Conservation (phyloP, 305 asterid genomes). For the Euphrasia arctica region DNA sequence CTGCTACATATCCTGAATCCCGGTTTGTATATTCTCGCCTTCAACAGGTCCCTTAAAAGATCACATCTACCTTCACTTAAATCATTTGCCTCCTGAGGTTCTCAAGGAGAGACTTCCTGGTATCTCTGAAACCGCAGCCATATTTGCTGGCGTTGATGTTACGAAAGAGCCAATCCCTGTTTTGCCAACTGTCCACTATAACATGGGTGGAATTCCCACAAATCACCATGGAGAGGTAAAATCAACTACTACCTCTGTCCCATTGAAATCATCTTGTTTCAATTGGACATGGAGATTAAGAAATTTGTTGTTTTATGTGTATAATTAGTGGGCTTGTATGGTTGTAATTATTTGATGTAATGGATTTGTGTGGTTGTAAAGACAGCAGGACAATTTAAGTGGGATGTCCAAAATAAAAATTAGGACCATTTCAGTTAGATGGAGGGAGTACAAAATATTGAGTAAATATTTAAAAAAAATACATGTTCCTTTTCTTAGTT, state of each 20-base stretch:
- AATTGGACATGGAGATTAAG: no score
- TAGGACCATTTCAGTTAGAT: no score
- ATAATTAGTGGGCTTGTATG: no score
- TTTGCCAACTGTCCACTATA: constrained; percentile 95
- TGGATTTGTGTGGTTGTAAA: no score
- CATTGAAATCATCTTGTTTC: no score
- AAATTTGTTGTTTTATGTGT: no score
- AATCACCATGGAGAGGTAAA: constrained; percentile 95
- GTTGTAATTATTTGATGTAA: no score
- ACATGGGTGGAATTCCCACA: constrained; percentile 99
- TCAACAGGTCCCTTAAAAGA: constrained; percentile 83
- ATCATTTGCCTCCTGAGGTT: constrained; percentile 99
- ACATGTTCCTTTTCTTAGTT: constrained; percentile 16
- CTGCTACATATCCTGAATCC: constrained; percentile 14
- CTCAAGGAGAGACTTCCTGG: constrained; percentile 99
- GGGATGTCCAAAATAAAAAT: no score
- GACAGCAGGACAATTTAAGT: no score
- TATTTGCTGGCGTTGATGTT: constrained; percentile 98
- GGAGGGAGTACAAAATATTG: neutral
- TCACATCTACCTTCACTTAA: constrained; percentile 94
- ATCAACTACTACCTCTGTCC: constrained; percentile 5
- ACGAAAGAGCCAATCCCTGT: constrained; percentile 99
- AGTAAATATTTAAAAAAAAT: constrained; percentile 13
- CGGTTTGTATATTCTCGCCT: constrained; percentile 14
- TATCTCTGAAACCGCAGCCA: constrained; percentile 98